Conservation (phyloP, 192 early-diverging fungal species). For the Mycoemilia scoparia region DNA sequence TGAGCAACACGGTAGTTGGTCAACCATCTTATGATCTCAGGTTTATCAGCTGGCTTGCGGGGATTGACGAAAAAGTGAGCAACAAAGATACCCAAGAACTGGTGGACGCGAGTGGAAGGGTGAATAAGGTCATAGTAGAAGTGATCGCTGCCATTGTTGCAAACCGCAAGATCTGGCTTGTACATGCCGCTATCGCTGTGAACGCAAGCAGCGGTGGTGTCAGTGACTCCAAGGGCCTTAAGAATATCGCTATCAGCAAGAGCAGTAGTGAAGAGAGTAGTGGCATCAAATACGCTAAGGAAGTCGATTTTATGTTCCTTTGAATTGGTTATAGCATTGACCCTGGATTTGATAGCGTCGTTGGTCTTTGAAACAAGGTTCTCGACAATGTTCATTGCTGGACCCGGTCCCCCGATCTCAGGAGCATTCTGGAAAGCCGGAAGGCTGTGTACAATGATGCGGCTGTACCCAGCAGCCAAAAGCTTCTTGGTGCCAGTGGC, state of each 20-base stretch:
- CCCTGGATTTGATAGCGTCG: slow-evolving; percentile 6
- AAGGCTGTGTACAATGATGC: slow-evolving; percentile 11
- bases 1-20: too few species aligned
- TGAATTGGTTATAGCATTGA: slow-evolving; percentile 1
- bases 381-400: too few species aligned
- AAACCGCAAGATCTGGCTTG: slow-evolving; percentile 14
- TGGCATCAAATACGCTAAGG: slow-evolving; percentile 18
- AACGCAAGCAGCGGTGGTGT: slow-evolving; percentile 5
- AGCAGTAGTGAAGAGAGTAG: slow-evolving; percentile 6
- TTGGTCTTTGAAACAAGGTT: neutral
- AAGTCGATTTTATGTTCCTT: slow-evolving; percentile 8
- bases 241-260: too few species aligned
- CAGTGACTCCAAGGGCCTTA: slow-evolving; percentile 8
- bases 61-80: too few species aligned
- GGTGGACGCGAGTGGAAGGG: slow-evolving; percentile 13
- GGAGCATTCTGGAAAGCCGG: slow-evolving; percentile 18
- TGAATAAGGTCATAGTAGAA: slow-evolving; percentile 24
- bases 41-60: too few species aligned
- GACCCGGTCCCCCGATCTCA: slow-evolving; percentile 2
- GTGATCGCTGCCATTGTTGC: slow-evolving; percentile 15
- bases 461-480: slow-evolving; percentile 10
- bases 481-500: slow-evolving; percentile 10
- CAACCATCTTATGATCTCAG: too few species aligned
- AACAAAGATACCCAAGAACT: too few species aligned
- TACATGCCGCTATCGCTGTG: slow-evolving; percentile 7